A percentile compares a stretch with the other conserved stretches of the same genome.
These are phyloP conservation scores for Typha latifolia DNA, from an alignment of 176 grass and related monocot genomes.

Conservation along the genomic window DNA sequence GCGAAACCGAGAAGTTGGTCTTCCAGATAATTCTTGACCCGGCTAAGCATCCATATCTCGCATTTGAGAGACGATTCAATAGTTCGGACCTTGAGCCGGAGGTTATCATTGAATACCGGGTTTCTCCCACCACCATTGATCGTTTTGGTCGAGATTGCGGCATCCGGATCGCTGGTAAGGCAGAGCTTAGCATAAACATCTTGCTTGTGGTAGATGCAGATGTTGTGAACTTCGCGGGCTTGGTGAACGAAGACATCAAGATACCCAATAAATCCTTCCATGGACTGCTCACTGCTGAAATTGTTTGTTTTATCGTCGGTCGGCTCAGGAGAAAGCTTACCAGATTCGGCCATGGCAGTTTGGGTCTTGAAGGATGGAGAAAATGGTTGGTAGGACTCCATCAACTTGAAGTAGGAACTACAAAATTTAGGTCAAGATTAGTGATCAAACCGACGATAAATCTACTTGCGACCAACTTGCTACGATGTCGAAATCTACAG, in stretches of 20 bases:
- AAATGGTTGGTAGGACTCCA: slow-evolving; percentile 8
- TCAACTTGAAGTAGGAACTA: background rate
- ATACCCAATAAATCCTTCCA: slow-evolving; percentile 39
- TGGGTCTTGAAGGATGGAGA: background rate
- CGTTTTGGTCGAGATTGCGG: slow-evolving; percentile 56
- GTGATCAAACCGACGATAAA: background rate
- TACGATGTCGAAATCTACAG: background rate
- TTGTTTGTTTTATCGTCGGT: slow-evolving; percentile 11
- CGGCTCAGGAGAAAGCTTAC: background rate
- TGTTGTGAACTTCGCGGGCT: slow-evolving; percentile 84
- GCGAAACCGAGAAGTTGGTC: slow-evolving; percentile 94
- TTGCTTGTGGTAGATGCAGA: slow-evolving; percentile 98
- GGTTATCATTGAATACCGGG: slow-evolving; percentile 67
- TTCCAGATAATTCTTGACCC: slow-evolving; percentile 80
- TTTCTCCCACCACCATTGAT: slow-evolving; percentile 70
- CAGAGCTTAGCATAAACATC: slow-evolving; percentile 85
- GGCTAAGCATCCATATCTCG: slow-evolving; percentile 90
- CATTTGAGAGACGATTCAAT: slow-evolving; percentile 53
- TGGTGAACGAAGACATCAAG: slow-evolving; percentile 71
- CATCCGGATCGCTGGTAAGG: slow-evolving; percentile 41
- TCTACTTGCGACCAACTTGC: background rate
- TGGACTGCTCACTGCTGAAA: slow-evolving; percentile 13
- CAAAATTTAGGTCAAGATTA: background rate
- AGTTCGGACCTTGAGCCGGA: slow-evolving; percentile 43
- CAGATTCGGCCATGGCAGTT: background rate